Base-by-base conservation (phyloP, 208 protist genomes). In the Phytomonas serpens region DNA sequence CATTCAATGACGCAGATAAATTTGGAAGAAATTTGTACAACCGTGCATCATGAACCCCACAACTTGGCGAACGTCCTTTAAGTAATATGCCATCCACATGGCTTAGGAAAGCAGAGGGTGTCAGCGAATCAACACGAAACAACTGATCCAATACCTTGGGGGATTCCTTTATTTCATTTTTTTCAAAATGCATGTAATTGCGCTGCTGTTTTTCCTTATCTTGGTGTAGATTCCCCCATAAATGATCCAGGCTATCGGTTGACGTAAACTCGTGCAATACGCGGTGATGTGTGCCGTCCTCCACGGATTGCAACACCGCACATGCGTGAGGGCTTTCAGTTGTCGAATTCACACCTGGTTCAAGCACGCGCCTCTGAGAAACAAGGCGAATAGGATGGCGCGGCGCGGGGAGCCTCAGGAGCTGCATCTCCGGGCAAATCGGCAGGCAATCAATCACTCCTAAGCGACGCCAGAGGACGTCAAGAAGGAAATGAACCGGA, bases 1-100 rank as follows among this genome's bases (percentile, higher is more conserved):
- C n/a, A 36, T n/a, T 42, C 23, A 27, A 37, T 51, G 40, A 29
- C 23, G n/a, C 36, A 27, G 64, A 27, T 16, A 27, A 31, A 37
- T 33, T 67, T 30, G 67, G 38, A 13, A 14, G 32, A 31, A 23
- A 31, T 4, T 33, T 57, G 71, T 93, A 95, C 1, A 87, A 61
- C 1, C 86, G 77, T n/a, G 88, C 90, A 68, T 95, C 90, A 0
- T 61, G 63, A 4, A 93, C 84, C 0, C 90, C 90, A 62, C 90
- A 95, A 74, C 85, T 92, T 7, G 90, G 90, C 23, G 90, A 95
- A 61, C 78, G 79, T 0, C 87, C 75, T 72, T 95, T 95, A 10
- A 93, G 81, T 30, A 95, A 19, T 62, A 84, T 83, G 0, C 85
- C 90, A 68, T 95, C 86, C 7, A 93, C 71, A 34, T 65, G 6